Evolutionary conservation across 1,284 basidiomycete species (phyloP), one percentile per base, ranked within the genome.

Genomic region (Moesziomyces sp.): DNA sequence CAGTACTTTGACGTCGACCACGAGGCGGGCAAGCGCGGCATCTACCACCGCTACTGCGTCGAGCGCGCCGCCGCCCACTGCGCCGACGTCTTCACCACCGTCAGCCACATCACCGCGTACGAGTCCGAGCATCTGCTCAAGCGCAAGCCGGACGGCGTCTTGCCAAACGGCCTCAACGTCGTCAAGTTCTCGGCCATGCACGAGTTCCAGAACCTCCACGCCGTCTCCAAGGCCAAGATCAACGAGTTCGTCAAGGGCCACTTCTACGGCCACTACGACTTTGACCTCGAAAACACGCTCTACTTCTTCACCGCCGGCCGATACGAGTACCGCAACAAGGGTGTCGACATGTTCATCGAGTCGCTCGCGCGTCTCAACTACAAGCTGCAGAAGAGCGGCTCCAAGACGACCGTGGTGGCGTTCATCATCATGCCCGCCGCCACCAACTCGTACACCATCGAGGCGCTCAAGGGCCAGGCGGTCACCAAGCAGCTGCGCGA

Each of bases 1-100:
- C 93, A 97, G 85, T 97, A 98, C 88, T 99, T 99, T 86, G 96
- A 99, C 80, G 95, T 98, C 65, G 96, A 99, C 82, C 95, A 98
- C 84, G 96, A 99, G 86, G 96, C 96, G 0, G 96, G 96, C 52
- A 98, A 98, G 87, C 90, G 96, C 71, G 96, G 96, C 14, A 99
- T 99, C 85, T 89, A 89, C 84, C 89, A 89, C 53, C 86, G 93
- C 66, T 98, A 99, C 87, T 99, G 96, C 85, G 95, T 99, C 81
- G 96, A 99, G 86, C 90, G 96, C 59, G 92, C 93, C 10, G 89
- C 96, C 3, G 88, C 95, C 0, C 96, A 98, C 84, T 97, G 94
- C 76, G 92, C 95, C 4, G 96, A 99, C 83, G 96, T 98, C 28
- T 98, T 98, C 85, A 98, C 95, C 14, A 99, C 96, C 19, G 96